Evolutionary conservation across 805 yeast species (phyloP), one percentile per base, ranked within the genome.

Genomic region (Candida jianshihensis): DNA sequence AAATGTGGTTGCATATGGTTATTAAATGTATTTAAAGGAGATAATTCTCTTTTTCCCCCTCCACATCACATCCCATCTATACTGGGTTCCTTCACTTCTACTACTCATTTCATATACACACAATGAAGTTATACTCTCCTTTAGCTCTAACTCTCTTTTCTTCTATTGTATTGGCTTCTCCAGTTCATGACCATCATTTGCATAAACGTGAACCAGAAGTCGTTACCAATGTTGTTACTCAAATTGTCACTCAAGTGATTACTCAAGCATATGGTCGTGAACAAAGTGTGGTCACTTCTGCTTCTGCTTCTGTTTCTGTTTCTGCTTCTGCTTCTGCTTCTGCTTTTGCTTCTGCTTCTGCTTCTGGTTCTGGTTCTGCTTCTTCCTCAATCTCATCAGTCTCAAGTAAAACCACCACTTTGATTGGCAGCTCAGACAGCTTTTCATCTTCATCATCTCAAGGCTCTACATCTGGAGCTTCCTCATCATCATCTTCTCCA

Each of bases 171-270:
- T 6, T 31, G 19, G 33, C 33, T 15, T 31, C 33, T 12, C 48
- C 51, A 4, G 30, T 36, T 20, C 78, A 72, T 42, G 63, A 60
- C 36, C 78, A 74, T 54, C 68, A 72, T 43, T 60, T 63, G 27
- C 71, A 67, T 37, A 62, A 63, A 46, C 66, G 72, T 51, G 75
- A 66, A 43, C 32, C 71, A 41, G 70, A 59, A 22, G 51, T 51
- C 31, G 72, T 59, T 35, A 64, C 71, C 18, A 64, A 61, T 25
- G 57, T 60, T 33, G 67, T 57, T 19, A 54, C 56, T 9, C 29
- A 46, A 20, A 41, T 47, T 7, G 58, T 54, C 33, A 51, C 53
- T 10, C 37, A 28, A 19, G 36, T n/a, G 13, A 33, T 29, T 19
- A 29, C 38, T 19, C 33, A 34, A 18, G 25, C 22, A 39, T 41